phyloP scores from a whole-genome alignment of 2,329 filamentous ascomycete genomes.

The Fusarium nematophilum region DNA sequence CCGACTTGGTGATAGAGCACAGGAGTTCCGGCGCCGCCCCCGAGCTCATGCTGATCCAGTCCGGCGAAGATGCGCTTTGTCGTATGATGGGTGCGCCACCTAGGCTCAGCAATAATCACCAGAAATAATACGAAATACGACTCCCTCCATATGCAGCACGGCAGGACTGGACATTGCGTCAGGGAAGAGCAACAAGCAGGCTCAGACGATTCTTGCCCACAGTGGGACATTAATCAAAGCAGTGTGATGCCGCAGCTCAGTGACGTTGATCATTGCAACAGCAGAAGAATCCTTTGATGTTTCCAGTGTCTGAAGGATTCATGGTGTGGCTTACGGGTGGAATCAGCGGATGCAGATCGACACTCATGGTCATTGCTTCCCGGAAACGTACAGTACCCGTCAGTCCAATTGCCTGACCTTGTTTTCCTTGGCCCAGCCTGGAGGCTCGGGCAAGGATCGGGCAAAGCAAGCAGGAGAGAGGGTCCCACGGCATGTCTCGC shows the following conservation, averaged over 20 bases:
- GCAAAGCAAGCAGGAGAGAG: neutral
- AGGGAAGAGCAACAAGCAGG: neutral
- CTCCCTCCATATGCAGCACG: too few relatives aligned
- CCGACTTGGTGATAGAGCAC: conserved; percentile 1
- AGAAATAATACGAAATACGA: neutral
- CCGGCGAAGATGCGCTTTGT: neutral
- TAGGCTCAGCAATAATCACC: conserved; percentile 1
- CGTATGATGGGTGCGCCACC: conserved; percentile 11
- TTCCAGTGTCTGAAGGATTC: conserved; percentile 18
- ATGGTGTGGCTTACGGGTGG: conserved; percentile 10
- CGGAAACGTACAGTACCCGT: neutral
- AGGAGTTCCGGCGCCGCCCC: neutral
- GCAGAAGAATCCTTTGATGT: neutral
- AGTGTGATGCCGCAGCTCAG: neutral
- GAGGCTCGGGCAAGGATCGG: neutral
- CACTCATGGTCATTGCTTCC: neutral
- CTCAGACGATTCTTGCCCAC: too few relatives aligned
- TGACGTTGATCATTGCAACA: conserved; percentile 1
- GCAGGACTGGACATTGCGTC: neutral
- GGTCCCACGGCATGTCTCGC: neutral
- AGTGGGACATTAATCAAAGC: neutral
- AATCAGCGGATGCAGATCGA: conserved; percentile 11
- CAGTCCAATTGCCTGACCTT: neutral
- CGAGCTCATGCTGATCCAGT: neutral
- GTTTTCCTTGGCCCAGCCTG: neutral